Evolutionary conservation across 1,139 yeast genomes (phyloP), one percentile per base, ranked within the genome.

Genomic region (Candida frijolesensis): DNA sequence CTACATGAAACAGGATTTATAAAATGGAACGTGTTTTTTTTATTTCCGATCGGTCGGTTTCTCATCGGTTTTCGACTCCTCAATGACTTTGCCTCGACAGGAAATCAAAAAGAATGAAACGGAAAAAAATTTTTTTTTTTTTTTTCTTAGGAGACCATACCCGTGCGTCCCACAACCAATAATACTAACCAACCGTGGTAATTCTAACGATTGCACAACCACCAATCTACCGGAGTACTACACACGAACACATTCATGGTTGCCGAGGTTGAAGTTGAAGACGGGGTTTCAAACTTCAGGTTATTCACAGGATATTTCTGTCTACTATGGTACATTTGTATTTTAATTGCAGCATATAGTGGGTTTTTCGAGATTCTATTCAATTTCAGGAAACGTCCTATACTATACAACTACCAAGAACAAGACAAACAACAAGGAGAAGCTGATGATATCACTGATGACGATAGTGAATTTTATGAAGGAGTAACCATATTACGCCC

Each of bases 401-500:
- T 46, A 6, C 53, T 57, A n/a, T 44, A 37, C 33, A 42, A 42
- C n/a, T 30, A 25, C 12, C 39, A 22, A n/a, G 35, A 44, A 18
- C n/a, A 19, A 19, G 22, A 4, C 22, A 19, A 19, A 4, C 41
- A 33, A 34, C 29, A 30, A 34, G 18, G 14, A 29, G 12, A 27
- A 32, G 18, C 10, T 18, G n/a, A 32, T 14, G 43, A 46, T 10
- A 22, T 14, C 8, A 35, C 29, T 12, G 45, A 44, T 11, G 44
- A 45, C 7, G 29, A 44, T 40, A 18, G 39, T 39, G 53, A 57
- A 11, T 59, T 59, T 8, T 57, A 68, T 10, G 87, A 82, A 59
- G 91, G 95, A 2, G 96, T 91, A 8, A 82, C 94, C 1, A 88
- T 91, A 42, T 66, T 90, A 45, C 72, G 97, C 33, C 97, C 97